A percentile compares a stretch with the other conserved stretches of the same genome.
phyloP scores from a whole-genome alignment of 1,284 basidiomycete species.

The Cutaneotrichosporon cutaneum region DNA sequence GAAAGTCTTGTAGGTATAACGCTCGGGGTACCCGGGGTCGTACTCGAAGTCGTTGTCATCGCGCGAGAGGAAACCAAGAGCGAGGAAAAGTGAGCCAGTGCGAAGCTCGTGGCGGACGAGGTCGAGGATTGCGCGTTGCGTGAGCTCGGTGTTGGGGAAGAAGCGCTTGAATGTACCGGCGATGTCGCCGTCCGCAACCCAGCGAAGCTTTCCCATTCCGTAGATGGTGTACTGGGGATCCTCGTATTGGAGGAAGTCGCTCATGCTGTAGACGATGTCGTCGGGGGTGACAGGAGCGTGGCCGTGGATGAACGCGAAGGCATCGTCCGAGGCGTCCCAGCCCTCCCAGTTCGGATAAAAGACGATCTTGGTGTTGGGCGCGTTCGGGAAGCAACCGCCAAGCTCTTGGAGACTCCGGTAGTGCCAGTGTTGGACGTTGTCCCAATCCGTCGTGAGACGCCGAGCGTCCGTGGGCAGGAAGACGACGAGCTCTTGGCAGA shows the following conservation, averaged over 20 bases:
- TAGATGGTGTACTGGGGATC: neutral
- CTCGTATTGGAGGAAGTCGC: neutral
- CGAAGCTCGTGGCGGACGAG: neutral
- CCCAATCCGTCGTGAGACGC: neutral
- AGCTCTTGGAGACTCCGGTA: neutral
- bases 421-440: neutral
- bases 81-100: neutral
- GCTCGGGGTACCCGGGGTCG: constrained; percentile 1
- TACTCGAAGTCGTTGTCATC: neutral
- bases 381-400: neutral
- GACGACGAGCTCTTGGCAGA: neutral
- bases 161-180: neutral
- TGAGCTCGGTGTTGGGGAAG: neutral
- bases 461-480: neutral
- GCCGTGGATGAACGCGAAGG: neutral
- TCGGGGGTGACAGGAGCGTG: neutral
- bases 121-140: neutral
- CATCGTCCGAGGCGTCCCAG: constrained; percentile 5
- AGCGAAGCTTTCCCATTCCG: constrained; percentile 1
- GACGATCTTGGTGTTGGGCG: neutral
- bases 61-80: neutral
- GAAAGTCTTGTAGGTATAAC: neutral
- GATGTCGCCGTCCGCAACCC: neutral
- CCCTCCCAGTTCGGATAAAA: constrained; percentile 1
- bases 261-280: neutral